These are phyloP conservation scores for Exophiala xenobiotica DNA, from an alignment of 2,329 filamentous ascomycete genomes.

Conservation along the genomic window DNA sequence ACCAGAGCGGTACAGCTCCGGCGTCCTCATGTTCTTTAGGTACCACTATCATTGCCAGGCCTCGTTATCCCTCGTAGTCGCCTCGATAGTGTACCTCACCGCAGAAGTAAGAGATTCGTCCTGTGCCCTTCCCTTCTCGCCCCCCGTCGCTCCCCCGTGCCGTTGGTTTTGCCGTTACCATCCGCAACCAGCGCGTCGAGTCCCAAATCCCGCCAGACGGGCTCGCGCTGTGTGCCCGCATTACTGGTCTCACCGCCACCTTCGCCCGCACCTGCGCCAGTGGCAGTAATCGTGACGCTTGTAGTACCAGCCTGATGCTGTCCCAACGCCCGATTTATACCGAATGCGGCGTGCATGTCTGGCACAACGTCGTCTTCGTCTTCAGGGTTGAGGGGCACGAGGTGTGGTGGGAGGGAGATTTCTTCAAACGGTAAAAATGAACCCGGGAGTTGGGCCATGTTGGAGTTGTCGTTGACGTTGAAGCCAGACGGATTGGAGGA, in stretches of 20 bases:
- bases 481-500: conserved; percentile 14
- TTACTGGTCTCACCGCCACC: conserved; percentile 20
- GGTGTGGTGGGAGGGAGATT: conserved; percentile 60
- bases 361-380: conserved; percentile 68
- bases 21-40: too few relatives aligned
- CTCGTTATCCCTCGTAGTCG: too few relatives aligned
- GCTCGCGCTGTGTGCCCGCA: conserved; percentile 23
- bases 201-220: conserved; percentile 60
- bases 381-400: conserved; percentile 64
- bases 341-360: conserved; percentile 66
- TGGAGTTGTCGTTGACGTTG: conserved; percentile 13
- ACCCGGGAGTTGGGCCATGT: conserved; percentile 33
- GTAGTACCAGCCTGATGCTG: conserved; percentile 53
- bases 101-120: conserved; percentile 22
- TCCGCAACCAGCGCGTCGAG: conserved; percentile 26
- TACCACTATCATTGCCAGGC: too few relatives aligned
- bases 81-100: too few relatives aligned
- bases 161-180: conserved; percentile 10
- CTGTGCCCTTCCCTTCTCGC: conserved; percentile 15
- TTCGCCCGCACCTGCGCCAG: conserved; percentile 8
- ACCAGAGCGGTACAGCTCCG: too few relatives aligned
- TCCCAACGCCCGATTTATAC: conserved; percentile 62
- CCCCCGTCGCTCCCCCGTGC: conserved; percentile 8
- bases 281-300: conserved; percentile 11
- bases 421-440: conserved; percentile 56